Base-by-base conservation (phyloP, 257 asterid species). In the Dorcoceras hygrometricum region DNA sequence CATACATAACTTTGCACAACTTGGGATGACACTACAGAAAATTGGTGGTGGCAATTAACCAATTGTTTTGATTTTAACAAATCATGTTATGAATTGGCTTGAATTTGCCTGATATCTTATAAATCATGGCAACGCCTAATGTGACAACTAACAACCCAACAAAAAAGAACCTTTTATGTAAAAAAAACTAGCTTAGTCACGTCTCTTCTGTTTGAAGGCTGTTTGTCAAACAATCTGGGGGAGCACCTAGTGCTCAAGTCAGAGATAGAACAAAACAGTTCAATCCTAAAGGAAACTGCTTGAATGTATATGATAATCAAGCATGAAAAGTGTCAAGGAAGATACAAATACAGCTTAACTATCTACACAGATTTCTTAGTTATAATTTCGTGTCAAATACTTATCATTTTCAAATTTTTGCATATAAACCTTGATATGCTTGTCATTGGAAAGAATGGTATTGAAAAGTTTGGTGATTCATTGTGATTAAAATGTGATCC, bases 401-500 rank as follows among this genome's bases (percentile, higher is more conserved):
- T 22, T 55, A 29, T 12, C 11, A 5, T 66, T 14, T 31, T 14
- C 56, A 32, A 10, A 22, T 19, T 11, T n/a, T 23, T 26, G 63
- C 59, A 46, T 53, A 34, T n/a, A 18, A 48, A 71, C 14, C 26
- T n/a, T 29, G 20, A 20, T 23, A 18, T 50, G 57, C 23, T 57
- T 16, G 25, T 62, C 9, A 25, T 22, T 10, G 25, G 12, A 62
- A 39, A 39, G 1, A 12, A 12, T 36, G 10, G 46, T 14, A 1
- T 12, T 39, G 19, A 39, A 14, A 39, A 39, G 12, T 12, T 12
- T 3, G 51, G n/a, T 39, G 51, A 39, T 39, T 8, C 10, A 14
- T 39, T 39, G 51, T 43, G 51, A 14, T 12, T 57, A 57, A 67
- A 67, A 57, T 67, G 65, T 18, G 18, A 28, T 57, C 27, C 25